Conservation (phyloP, 345 rosid species). For the Salix arbutifolia region DNA sequence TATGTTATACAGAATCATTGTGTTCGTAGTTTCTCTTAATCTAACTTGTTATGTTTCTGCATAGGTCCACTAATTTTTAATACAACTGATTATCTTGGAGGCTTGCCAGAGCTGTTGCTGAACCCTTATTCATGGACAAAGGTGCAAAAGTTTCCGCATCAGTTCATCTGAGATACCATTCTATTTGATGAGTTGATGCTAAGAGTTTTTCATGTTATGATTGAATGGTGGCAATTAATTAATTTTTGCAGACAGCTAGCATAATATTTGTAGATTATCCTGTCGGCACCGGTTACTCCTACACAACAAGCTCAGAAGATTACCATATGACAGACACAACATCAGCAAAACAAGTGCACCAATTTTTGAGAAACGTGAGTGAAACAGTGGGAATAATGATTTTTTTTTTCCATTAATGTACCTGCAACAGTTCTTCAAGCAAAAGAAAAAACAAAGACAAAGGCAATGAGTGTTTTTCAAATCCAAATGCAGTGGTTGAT, state of each 20-base stretch:
- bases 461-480: background rate
- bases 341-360: background rate
- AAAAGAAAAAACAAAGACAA: background rate
- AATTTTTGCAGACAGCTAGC: constrained; percentile 8
- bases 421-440: background rate
- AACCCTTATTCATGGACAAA: constrained; percentile 27
- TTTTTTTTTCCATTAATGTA: background rate
- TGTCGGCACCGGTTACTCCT: constrained; percentile 21
- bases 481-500: constrained; percentile 18
- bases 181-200: background rate
- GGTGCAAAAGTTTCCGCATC: constrained; percentile 6
- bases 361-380: constrained; percentile 13
- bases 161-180: background rate
- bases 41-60: background rate
- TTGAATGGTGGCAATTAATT: background rate
- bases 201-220: background rate
- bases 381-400: background rate
- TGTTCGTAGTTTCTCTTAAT: background rate
- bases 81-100: constrained; percentile 12
- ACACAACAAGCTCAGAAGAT: constrained; percentile 6
- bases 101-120: constrained; percentile 12
- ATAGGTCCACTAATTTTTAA: constrained; percentile 20
- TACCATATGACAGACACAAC: constrained; percentile 5
- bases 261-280: constrained; percentile 22
- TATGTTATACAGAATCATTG: too few species aligned